Evolutionary conservation across 2,329 filamentous ascomycete species (phyloP).

Genomic region (Clarireedia homoeocarpa): DNA sequence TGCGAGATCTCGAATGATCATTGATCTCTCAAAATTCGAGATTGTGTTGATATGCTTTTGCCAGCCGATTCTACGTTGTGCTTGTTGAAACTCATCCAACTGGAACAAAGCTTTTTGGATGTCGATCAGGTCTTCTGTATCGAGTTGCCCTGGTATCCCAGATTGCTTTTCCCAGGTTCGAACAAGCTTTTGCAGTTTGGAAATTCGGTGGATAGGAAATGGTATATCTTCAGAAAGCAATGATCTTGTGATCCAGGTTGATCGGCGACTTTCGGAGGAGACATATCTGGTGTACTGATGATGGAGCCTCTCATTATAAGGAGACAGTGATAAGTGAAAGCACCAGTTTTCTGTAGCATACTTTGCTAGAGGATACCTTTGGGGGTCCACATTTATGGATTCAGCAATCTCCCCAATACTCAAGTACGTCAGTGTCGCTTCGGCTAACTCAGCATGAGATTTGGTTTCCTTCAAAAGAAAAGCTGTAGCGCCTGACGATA

Average conservation of each 20-base stretch:
- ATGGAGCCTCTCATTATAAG: not conserved
- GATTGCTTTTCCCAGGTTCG: constrained; percentile 6
- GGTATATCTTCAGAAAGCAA: constrained; percentile 4
- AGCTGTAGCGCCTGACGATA: constrained; percentile 1
- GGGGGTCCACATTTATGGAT: not conserved
- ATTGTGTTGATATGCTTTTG: not conserved
- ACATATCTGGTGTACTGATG: constrained; percentile 6
- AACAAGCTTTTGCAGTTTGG: constrained; percentile 6
- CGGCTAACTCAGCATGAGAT: not conserved
- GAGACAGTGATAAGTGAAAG: constrained; percentile 5
- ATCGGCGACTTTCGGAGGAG: constrained; percentile 2
- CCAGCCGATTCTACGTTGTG: not conserved
- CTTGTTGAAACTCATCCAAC: constrained; percentile 6
- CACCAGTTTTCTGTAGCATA: constrained; percentile 9
- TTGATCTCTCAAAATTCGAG: constrained; percentile 7
- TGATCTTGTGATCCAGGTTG: constrained; percentile 6
- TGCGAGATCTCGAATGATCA: constrained; percentile 7
- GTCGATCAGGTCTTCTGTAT: constrained; percentile 6
- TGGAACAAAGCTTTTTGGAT: constrained; percentile 5
- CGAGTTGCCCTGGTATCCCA: not conserved
- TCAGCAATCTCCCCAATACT: not conserved
- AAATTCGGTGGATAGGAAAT: constrained; percentile 7
- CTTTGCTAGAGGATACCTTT: constrained; percentile 2
- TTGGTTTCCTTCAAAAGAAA: constrained; percentile 3
- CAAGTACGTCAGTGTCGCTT: constrained; percentile 4